Evolutionary conservation across 2,329 filamentous ascomycete species (phyloP), one percentile per base, ranked within the genome.

Genomic region (Cordyceps cicadae): DNA sequence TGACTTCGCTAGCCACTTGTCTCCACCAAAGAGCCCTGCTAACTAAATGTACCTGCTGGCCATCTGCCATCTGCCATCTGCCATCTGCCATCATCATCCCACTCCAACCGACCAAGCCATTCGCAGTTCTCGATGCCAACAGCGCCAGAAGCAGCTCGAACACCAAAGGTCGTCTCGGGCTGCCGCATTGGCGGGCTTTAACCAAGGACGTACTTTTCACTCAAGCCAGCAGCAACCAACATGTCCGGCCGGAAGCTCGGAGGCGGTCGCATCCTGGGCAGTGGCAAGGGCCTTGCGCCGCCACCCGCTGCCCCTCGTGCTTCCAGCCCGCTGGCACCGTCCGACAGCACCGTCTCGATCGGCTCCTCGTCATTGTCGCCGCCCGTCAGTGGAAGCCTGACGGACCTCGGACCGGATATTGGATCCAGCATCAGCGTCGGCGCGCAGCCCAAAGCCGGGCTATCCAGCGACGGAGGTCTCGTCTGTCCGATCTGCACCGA

Each of bases 401-500:
- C 87, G 51, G 86, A 87, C 63, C 82, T 88, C 62, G 77, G 82
- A 14, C 90, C 93, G 70, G 92, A 96, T 70, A 82, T 97, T 58
- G 84, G 85, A 43, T 90, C 91, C 60, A 88, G 89, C 69, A 87
- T 97, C 67, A 92, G 88, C 59, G 76, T 94, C 21, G 80, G 76
- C 24, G 75, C 76, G 11, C 77, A 80, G 19, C 79, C 81, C 57
- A 79, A 81, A 78, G 63, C 80, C 81, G 64, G 79, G 76, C 54
- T 81, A 14, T 64, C 68, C 9, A 67, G 71, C 63, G 62, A 84
- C 57, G 84, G 84, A 65, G 83, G 83, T 72, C 85, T 99, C 62
- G 85, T 93, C 60, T 99, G 94, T 73, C 94, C 94, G n/a, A 99
- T 99, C 71, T 99, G 94, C 75, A 92, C 87, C 67, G 95, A 97